Conservation (phyloP, 352 stramenopile genomes). For the Phytophthora boehmeriae region DNA sequence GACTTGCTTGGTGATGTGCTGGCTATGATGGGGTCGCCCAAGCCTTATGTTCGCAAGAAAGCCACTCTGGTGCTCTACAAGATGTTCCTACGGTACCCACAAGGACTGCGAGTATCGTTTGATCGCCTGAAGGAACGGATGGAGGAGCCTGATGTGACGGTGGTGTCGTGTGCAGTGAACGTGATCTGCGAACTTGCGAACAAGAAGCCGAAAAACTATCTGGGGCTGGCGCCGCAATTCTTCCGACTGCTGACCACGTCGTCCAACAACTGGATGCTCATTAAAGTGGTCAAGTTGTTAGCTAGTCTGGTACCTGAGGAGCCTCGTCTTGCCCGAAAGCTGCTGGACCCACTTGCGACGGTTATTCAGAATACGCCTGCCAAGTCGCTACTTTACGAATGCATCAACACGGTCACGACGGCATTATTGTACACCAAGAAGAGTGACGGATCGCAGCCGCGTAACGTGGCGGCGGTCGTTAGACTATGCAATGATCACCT, state of each 20-base stretch:
- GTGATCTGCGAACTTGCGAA: slow-evolving; percentile 99
- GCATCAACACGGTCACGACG: slow-evolving; percentile 96
- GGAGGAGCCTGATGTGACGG: slow-evolving; percentile 95
- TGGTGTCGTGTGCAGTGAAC: slow-evolving; percentile 98
- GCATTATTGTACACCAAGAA: slow-evolving; percentile 97
- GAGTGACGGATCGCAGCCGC: slow-evolving; percentile 94
- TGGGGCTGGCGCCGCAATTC: slow-evolving; percentile 97
- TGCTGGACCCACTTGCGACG: slow-evolving; percentile 96
- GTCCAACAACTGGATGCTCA: slow-evolving; percentile 99
- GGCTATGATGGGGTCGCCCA: slow-evolving; percentile 92
- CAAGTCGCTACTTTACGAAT: slow-evolving; percentile 99
- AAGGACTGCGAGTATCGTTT: slow-evolving; percentile 98
- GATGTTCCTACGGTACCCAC: slow-evolving; percentile 98
- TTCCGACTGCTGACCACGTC: slow-evolving; percentile 98
- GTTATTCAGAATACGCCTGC: slow-evolving; percentile 98
- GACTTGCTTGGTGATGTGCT: slow-evolving; percentile 93
- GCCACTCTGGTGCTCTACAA: slow-evolving; percentile 98
- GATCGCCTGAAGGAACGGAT: slow-evolving; percentile 97
- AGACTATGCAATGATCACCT: slow-evolving; percentile 96
- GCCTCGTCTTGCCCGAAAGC: slow-evolving; percentile 96
- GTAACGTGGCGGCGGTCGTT: slow-evolving; percentile 94
- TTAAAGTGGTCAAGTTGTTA: slow-evolving; percentile 99
- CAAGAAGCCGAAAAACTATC: slow-evolving; percentile 99
- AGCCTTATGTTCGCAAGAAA: slow-evolving; percentile 99
- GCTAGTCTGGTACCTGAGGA: slow-evolving; percentile 97